Percentiles rank a stretch among this genome's conserved stretches.
Evolutionary conservation across 345 rosid species (phyloP).

Genomic region (Hirschfeldia incana): DNA sequence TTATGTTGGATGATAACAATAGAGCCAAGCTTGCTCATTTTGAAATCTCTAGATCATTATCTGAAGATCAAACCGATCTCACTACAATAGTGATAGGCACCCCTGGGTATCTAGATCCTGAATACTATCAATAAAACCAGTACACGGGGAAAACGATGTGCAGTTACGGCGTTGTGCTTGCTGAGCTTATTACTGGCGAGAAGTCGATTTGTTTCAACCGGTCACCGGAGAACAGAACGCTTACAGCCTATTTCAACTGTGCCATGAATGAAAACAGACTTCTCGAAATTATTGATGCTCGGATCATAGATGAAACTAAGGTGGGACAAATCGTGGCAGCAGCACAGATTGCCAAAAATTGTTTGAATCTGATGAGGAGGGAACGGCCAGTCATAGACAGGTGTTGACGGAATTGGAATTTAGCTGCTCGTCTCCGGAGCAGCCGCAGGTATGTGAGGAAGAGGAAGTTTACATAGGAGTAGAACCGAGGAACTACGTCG

Average conservation of each 20-base stretch:
- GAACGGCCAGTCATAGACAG: conserved; percentile 46
- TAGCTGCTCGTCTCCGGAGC: not conserved
- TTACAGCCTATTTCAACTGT: not conserved
- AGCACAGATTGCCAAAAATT: conserved; percentile 33
- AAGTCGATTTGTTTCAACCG: not conserved
- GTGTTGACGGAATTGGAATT: conserved; percentile 34
- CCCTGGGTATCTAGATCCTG: not conserved
- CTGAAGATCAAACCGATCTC: not conserved
- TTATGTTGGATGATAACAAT: not conserved
- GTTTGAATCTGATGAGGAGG: conserved; percentile 34
- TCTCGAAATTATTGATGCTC: not conserved
- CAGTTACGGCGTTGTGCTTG: not conserved
- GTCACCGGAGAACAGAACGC: not conserved
- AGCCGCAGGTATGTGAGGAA: not conserved
- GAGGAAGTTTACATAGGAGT: not conserved
- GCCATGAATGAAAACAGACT: not conserved
- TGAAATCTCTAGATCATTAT: not conserved
- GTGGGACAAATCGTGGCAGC: not conserved
- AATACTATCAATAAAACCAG: not conserved
- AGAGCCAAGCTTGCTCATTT: not conserved
- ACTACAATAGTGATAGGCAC: not conserved
- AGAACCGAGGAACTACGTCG: not conserved
- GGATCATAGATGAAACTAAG: not conserved
- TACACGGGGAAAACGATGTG: not conserved
- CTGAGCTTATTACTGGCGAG: not conserved